A percentile compares a stretch with the other conserved stretches of the same genome.
These are phyloP conservation scores for Nemania abortiva DNA, from an alignment of 2,329 filamentous ascomycete species.

Conservation along the genomic window DNA sequence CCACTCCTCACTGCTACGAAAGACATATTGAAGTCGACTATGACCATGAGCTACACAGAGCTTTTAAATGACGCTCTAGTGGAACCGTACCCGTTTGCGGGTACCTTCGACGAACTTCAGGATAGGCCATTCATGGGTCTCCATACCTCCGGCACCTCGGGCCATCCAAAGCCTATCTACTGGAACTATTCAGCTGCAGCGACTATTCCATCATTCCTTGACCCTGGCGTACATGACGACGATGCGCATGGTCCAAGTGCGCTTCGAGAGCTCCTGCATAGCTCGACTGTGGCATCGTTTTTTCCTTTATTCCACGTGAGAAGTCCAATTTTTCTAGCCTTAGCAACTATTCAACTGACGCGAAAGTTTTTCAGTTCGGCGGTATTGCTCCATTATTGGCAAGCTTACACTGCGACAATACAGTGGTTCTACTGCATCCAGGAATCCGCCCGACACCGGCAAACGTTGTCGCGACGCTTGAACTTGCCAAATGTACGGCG, in stretches of 20 bases:
- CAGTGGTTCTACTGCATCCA: conserved; percentile 31
- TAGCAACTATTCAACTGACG: no score
- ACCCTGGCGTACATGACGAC: neutral
- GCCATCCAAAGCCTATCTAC: no score
- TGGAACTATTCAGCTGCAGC: neutral
- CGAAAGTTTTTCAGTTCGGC: conserved; percentile 25
- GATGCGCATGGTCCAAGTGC: neutral
- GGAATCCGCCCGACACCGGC: conserved; percentile 35
- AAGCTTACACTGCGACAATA: conserved; percentile 26
- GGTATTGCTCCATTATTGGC: conserved; percentile 28
- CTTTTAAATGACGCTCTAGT: no score
- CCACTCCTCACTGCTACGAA: no score
- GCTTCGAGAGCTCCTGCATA: conserved; percentile 13
- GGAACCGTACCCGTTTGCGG: no score
- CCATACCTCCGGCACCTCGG: no score
- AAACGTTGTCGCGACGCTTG: conserved; percentile 35
- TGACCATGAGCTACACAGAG: no score
- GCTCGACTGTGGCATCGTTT: conserved; percentile 9
- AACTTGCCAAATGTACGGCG: conserved; percentile 28
- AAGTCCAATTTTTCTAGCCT: no score
- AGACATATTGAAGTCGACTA: no score
- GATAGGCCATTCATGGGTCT: no score
- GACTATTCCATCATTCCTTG: conserved; percentile 14
- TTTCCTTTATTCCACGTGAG: conserved; percentile 37
- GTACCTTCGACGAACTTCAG: no score